phyloP scores from a whole-genome alignment of 495 filamentous ascomycete genomes.

The Neurospora sp. region DNA sequence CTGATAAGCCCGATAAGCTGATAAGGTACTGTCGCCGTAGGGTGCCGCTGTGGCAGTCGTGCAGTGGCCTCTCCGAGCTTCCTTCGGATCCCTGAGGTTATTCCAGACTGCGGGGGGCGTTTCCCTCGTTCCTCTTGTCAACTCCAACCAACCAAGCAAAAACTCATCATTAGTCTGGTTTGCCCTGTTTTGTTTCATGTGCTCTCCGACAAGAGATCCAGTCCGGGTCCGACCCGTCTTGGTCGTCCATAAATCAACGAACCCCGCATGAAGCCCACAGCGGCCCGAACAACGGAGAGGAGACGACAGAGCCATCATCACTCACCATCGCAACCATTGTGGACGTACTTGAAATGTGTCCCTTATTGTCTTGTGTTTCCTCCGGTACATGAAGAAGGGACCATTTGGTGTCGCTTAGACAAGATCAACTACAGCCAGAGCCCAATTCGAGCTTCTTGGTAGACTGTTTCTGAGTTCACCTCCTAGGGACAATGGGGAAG shows the following conservation, averaged over 20 bases:
- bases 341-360: too few relatives aligned
- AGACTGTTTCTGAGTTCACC: neutral
- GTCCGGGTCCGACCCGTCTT: too few relatives aligned
- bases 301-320: neutral
- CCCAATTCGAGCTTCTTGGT: neutral
- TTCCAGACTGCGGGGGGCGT: neutral
- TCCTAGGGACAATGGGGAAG: neutral
- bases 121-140: neutral
- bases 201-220: too few relatives aligned
- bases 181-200: too few relatives aligned
- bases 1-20: neutral
- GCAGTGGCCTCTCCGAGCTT: too few relatives aligned
- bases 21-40: neutral
- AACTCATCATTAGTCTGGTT: neutral
- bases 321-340: neutral
- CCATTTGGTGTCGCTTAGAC: too few relatives aligned
- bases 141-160: neutral
- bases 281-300: neutral
- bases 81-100: neutral
- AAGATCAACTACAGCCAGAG: too few relatives aligned
- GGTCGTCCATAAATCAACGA: neutral
- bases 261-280: neutral
- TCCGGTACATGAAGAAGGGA: too few relatives aligned
- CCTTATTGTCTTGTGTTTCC: too few relatives aligned
- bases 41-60: neutral